These are phyloP conservation scores for Nevesoporus exiguus DNA, from an alignment of 768 basidiomycete genomes.

Conservation along the genomic window DNA sequence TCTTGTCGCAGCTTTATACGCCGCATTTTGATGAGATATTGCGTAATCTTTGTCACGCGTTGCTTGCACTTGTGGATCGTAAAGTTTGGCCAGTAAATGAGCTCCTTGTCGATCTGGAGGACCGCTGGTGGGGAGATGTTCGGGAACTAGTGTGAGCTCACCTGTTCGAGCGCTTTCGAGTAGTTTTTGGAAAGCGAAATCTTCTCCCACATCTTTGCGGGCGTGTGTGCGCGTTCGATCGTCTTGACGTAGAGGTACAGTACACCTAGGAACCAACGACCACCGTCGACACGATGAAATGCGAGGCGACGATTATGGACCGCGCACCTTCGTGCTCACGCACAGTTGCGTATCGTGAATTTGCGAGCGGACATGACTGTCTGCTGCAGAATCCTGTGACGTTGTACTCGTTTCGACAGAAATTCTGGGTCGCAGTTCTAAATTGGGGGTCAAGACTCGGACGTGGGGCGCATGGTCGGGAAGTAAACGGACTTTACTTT, in stretches of 20 bases:
- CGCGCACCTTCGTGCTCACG: constrained; percentile 84
- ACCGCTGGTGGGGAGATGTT: not conserved
- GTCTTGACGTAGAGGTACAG: constrained; percentile 97
- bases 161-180: constrained; percentile 92
- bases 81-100: constrained; percentile 99
- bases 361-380: constrained; percentile 96
- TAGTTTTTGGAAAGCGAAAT: constrained; percentile 93
- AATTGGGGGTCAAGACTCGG: constrained; percentile 9
- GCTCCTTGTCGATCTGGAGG: constrained; percentile 84
- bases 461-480: not conserved
- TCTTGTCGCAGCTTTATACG: constrained; percentile 81
- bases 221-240: constrained; percentile 94
- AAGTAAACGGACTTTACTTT: constrained; percentile 87
- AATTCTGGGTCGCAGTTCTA: constrained; percentile 94
- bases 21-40: constrained; percentile 98
- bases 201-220: constrained; percentile 97
- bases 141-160: constrained; percentile 30
- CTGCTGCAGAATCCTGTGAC: constrained; percentile 93
- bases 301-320: not conserved
- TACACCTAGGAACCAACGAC: constrained; percentile 46
- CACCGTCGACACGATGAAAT: not conserved
- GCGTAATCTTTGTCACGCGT: constrained; percentile 96
- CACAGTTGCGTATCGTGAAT: constrained; percentile 97
- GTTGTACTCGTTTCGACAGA: constrained; percentile 98
- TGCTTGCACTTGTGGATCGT: constrained; percentile 99